Evolutionary conservation across 2,329 filamentous ascomycete species (phyloP).

Genomic region (Apiospora marii): DNA sequence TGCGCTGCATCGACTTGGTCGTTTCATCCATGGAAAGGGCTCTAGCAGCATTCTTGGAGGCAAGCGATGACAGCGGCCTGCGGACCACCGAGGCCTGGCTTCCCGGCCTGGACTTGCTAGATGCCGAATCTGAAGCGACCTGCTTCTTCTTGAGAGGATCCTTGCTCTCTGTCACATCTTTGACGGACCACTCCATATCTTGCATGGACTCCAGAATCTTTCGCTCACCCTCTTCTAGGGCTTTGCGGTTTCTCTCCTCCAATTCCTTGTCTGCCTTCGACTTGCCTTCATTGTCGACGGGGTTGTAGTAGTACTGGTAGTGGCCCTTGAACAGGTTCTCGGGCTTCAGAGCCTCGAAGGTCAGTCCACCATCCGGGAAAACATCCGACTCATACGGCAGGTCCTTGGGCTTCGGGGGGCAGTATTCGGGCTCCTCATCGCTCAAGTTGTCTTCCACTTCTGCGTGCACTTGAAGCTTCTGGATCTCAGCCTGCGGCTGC

Average conservation of each 20-base stretch:
- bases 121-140: conserved; percentile 29
- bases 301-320: conserved; percentile 67
- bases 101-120: conserved; percentile 24
- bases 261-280: conserved; percentile 68
- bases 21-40: conserved; percentile 55
- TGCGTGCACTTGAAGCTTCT: conserved; percentile 70
- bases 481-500: conserved; percentile 57
- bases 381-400: conserved; percentile 74
- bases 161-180: conserved; percentile 60
- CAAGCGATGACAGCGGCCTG: conserved; percentile 57
- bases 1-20: conserved; percentile 42
- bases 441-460: conserved; percentile 56
- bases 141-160: conserved; percentile 46
- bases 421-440: conserved; percentile 87
- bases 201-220: conserved; percentile 73
- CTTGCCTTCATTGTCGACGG: conserved; percentile 73
- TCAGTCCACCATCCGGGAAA: conserved; percentile 65
- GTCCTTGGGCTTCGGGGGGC: conserved; percentile 76
- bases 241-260: conserved; percentile 59
- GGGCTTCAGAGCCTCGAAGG: conserved; percentile 64
- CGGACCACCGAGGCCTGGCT: conserved; percentile 25
- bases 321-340: conserved; percentile 69
- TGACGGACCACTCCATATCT: conserved; percentile 66
- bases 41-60: conserved; percentile 62
- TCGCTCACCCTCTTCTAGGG: conserved; percentile 67